Percentiles rank a stretch among this genome's conserved stretches.
These are phyloP conservation scores for Thelonectria rubi DNA, from an alignment of 2,329 filamentous ascomycete species.

Conservation along the genomic window DNA sequence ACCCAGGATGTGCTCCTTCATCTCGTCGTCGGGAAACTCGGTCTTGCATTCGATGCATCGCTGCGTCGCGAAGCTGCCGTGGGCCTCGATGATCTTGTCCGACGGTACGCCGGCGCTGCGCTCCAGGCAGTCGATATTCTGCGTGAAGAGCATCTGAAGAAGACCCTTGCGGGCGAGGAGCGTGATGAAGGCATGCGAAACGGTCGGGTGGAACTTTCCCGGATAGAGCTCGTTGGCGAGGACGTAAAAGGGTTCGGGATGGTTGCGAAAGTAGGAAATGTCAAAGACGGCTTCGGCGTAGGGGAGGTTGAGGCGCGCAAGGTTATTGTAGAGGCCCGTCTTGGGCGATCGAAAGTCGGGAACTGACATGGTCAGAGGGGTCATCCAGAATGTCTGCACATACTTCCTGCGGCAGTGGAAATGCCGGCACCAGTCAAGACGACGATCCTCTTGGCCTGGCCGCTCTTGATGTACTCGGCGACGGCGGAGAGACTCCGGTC, in stretches of 20 bases:
- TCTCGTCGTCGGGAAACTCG: slow-evolving; percentile 75
- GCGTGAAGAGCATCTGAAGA: slow-evolving; percentile 88
- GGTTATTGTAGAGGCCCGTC: slow-evolving; percentile 92
- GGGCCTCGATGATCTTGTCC: slow-evolving; percentile 88
- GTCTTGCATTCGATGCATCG: slow-evolving; percentile 88
- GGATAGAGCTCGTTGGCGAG: slow-evolving; percentile 93
- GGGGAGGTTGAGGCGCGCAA: slow-evolving; percentile 84
- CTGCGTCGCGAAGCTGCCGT: slow-evolving; percentile 93
- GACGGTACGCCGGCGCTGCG: slow-evolving; percentile 83
- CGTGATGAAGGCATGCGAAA: slow-evolving; percentile 88
- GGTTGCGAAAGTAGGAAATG: slow-evolving; percentile 84
- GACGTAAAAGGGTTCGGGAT: slow-evolving; percentile 91
- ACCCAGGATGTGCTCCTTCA: slow-evolving; percentile 73
- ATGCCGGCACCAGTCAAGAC: slow-evolving; percentile 94
- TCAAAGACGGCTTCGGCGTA: slow-evolving; percentile 95
- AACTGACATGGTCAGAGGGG: slow-evolving; percentile 58
- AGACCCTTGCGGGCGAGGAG: slow-evolving; percentile 82
- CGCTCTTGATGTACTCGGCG: slow-evolving; percentile 81
- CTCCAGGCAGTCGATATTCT: slow-evolving; percentile 98
- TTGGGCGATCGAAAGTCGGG: slow-evolving; percentile 95
- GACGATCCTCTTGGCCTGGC: slow-evolving; percentile 74
- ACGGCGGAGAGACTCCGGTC: slow-evolving; percentile 76
- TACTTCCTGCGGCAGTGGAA: slow-evolving; percentile 75
- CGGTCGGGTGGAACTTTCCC: slow-evolving; percentile 85
- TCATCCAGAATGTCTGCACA: slow-evolving; percentile 5